Evolutionary conservation across 768 basidiomycete species (phyloP).

Genomic region (Neoboletus subvelutipes): DNA sequence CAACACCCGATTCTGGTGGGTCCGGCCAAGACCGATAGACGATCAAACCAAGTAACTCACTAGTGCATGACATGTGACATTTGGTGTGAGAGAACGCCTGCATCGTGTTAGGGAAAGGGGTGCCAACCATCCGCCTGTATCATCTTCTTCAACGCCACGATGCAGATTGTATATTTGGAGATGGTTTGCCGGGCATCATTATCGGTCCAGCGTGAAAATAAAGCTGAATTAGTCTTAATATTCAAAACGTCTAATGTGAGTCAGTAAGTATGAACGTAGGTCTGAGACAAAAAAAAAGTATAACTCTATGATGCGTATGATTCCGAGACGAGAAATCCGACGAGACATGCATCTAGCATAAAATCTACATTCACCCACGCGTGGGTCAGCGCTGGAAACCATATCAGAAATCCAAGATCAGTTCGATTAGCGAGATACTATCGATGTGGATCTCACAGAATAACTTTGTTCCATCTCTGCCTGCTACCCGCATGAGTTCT

Average conservation of each 20-base stretch:
- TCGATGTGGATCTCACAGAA: constrained; percentile 64
- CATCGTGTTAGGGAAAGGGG: neutral
- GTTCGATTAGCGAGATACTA: neutral
- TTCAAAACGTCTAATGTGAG: neutral
- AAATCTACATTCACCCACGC: constrained; percentile 97
- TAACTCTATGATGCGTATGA: constrained; percentile 41
- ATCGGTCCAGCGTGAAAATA: neutral
- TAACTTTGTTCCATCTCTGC: constrained; percentile 90
- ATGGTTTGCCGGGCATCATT: neutral
- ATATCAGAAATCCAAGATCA: constrained; percentile 1
- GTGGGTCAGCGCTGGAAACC: constrained; percentile 73
- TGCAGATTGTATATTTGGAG: neutral
- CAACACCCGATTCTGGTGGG: neutral
- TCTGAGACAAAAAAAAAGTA: neutral
- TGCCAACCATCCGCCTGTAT: neutral
- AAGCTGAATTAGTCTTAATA: neutral
- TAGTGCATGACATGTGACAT: constrained; percentile 5
- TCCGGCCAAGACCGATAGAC: neutral
- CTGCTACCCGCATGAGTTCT: constrained; percentile 93
- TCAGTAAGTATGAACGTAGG: neutral
- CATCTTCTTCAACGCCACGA: neutral
- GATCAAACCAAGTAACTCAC: neutral
- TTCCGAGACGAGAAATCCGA: constrained; percentile 85
- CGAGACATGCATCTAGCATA: constrained; percentile 91
- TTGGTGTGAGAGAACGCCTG: constrained; percentile 7